Percentiles rank a stretch among this genome's conserved stretches.
These are phyloP conservation scores for Fomitopsis palustris DNA, from an alignment of 1,284 basidiomycete species.

Conservation along the genomic window DNA sequence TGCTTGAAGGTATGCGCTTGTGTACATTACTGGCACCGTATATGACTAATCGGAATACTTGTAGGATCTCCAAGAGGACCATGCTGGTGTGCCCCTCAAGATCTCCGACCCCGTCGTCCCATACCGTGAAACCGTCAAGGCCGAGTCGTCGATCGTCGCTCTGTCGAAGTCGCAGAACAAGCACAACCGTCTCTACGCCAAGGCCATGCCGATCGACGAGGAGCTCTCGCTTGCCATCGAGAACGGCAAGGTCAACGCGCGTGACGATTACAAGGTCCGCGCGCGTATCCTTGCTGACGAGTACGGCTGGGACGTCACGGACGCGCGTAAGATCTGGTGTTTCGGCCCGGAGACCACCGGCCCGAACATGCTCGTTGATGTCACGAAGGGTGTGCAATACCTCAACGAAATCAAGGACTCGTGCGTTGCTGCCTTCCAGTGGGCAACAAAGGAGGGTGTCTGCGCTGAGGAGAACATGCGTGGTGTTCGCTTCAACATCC, in stretches of 20 bases:
- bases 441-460: constrained; percentile 99
- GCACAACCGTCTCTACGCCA: constrained; percentile 98
- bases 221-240: constrained; percentile 95
- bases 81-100: constrained; percentile 99
- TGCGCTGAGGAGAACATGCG: constrained; percentile 98
- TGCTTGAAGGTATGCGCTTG: constrained; percentile 80
- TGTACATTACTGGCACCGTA: background rate
- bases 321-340: constrained; percentile 99
- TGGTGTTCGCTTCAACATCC: constrained; percentile 93
- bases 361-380: constrained; percentile 96
- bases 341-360: constrained; percentile 99
- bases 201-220: constrained; percentile 92
- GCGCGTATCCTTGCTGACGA: constrained; percentile 97
- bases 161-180: constrained; percentile 99
- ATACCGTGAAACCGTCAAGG: constrained; percentile 97
- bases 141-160: constrained; percentile 94
- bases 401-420: constrained; percentile 99
- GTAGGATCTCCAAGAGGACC: constrained; percentile 97
- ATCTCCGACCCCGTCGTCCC: constrained; percentile 98
- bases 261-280: constrained; percentile 98
- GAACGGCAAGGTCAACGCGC: constrained; percentile 79
- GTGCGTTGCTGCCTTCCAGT: constrained; percentile 98
- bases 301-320: constrained; percentile 98
- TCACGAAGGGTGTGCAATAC: constrained; percentile 98
- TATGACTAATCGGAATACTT: background rate